Evolutionary conservation across 352 stramenopile genomes (phyloP).

Genomic region (Phytophthora sp.): DNA sequence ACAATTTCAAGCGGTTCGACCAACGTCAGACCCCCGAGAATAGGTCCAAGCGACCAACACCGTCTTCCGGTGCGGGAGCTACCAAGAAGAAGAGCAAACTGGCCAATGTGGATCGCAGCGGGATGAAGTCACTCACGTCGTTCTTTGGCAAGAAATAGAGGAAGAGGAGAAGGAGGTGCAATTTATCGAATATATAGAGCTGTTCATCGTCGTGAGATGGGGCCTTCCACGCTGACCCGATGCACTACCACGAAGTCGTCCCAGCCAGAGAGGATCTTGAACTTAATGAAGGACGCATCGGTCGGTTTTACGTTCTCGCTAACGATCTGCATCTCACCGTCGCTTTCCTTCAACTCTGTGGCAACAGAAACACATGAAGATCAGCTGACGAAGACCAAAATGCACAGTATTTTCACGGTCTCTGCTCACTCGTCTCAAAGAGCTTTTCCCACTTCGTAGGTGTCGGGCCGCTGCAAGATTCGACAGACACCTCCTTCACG

Average conservation of each 20-base stretch:
- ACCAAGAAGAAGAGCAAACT: slow-evolving; percentile 87
- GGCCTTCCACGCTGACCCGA: slow-evolving; percentile 83
- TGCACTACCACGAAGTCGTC: slow-evolving; percentile 81
- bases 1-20: slow-evolving; percentile 46
- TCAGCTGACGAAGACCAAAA: not conserved
- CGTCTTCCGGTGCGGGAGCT: slow-evolving; percentile 28
- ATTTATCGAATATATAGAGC: slow-evolving; percentile 35
- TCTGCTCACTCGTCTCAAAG: slow-evolving; percentile 65
- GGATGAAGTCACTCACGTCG: slow-evolving; percentile 87
- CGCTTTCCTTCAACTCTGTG: slow-evolving; percentile 81
- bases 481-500: slow-evolving; percentile 72
- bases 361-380: not conserved
- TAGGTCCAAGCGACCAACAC: slow-evolving; percentile 48
- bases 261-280: slow-evolving; percentile 86
- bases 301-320: slow-evolving; percentile 75
- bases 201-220: slow-evolving; percentile 44
- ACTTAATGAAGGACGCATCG: slow-evolving; percentile 83
- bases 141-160: slow-evolving; percentile 84
- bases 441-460: slow-evolving; percentile 86
- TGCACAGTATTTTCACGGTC: not conserved
- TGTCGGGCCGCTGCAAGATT: slow-evolving; percentile 69
- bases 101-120: slow-evolving; percentile 70
- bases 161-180: slow-evolving; percentile 13
- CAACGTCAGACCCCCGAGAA: slow-evolving; percentile 33
- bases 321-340: slow-evolving; percentile 84